Conservation (phyloP, 2,329 filamentous ascomycete species). For the Diaporthe sp. region DNA sequence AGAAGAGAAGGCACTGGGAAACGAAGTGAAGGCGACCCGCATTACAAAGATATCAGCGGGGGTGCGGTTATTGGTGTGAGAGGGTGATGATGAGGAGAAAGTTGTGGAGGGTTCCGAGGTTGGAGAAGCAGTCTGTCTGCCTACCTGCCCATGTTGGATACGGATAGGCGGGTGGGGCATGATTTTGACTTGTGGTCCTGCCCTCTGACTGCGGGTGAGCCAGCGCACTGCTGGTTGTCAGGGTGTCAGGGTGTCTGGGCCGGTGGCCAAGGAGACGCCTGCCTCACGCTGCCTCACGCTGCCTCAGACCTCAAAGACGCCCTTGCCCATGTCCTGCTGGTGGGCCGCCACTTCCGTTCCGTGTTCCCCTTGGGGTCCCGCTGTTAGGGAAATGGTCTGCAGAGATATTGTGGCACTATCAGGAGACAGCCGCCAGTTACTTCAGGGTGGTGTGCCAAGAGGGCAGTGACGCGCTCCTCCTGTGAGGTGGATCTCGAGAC, state of each 20-base stretch:
- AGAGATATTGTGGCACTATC: not conserved
- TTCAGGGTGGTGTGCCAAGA: constrained; percentile 2
- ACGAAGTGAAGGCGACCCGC: not conserved
- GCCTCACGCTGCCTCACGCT: too few species aligned
- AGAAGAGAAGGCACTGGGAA: not conserved
- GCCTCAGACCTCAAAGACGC: constrained; percentile 2
- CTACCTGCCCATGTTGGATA: not conserved
- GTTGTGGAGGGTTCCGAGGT: not conserved
- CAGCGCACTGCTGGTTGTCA: not conserved
- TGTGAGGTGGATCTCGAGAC: constrained; percentile 19
- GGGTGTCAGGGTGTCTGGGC: not conserved
- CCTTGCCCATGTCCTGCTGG: constrained; percentile 9
- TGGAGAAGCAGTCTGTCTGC: not conserved
- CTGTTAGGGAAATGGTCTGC: not conserved
- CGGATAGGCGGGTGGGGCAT: constrained; percentile 19
- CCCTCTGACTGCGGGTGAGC: constrained; percentile 7
- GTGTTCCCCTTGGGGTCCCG: not conserved
- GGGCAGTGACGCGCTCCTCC: constrained; percentile 3
- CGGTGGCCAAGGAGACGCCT: constrained; percentile 9
- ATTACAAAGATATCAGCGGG: not conserved
- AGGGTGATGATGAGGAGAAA: not conserved
- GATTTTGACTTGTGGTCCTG: constrained; percentile 11
- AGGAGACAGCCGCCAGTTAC: not conserved
- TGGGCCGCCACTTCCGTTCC: constrained; percentile 18
- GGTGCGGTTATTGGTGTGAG: not conserved